Percentiles rank a stretch among this genome's conserved stretches.
Conservation (phyloP, 352 stramenopile species). For the Pythium utonaiense region DNA sequence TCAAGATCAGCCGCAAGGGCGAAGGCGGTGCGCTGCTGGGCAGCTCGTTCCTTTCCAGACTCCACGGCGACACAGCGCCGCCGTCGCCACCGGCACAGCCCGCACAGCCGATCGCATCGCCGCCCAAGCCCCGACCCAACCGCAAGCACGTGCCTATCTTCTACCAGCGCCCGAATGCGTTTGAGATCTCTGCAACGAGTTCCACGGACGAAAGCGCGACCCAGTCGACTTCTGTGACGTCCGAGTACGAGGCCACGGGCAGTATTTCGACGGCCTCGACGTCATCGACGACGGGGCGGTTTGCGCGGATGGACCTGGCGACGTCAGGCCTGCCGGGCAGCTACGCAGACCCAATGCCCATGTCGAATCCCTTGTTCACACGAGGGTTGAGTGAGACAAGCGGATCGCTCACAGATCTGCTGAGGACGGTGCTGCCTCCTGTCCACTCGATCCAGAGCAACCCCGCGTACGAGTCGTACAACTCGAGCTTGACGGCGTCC, state of each 20-base stretch:
- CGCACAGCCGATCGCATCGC: constrained; percentile 29
- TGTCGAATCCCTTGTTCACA: constrained; percentile 52
- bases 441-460: not conserved
- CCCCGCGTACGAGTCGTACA: constrained; percentile 13
- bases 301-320: constrained; percentile 23
- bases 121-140: constrained; percentile 73
- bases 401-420: constrained; percentile 40
- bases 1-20: constrained; percentile 77
- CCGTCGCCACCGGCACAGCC: constrained; percentile 7
- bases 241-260: constrained; percentile 17
- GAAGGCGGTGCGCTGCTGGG: constrained; percentile 7
- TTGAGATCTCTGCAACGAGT: constrained; percentile 27
- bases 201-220: constrained; percentile 29
- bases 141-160: constrained; percentile 83
- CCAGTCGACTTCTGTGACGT: constrained; percentile 38
- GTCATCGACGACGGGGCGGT: constrained; percentile 28
- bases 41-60: not conserved
- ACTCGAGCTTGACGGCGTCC: constrained; percentile 12
- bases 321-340: constrained; percentile 9
- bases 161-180: constrained; percentile 50
- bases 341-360: constrained; percentile 22
- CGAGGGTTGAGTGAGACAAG: constrained; percentile 54
- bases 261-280: constrained; percentile 25
- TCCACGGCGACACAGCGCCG: not conserved
- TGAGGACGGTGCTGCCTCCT: constrained; percentile 21